Conservation (phyloP, 495 filamentous ascomycete genomes). For the Daldinia childiae region DNA sequence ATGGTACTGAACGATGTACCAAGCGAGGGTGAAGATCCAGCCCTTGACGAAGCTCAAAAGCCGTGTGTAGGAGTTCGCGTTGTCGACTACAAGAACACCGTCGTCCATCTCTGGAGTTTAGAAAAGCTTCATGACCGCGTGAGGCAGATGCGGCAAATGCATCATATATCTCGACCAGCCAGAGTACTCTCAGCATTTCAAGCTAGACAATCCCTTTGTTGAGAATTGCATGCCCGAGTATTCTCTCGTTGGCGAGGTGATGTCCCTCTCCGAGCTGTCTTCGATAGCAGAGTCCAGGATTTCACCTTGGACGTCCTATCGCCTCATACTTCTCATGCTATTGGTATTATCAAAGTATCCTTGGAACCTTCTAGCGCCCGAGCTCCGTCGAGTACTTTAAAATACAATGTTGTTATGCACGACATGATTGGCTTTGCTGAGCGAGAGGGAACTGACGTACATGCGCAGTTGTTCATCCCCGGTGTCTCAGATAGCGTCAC, state of each 20-base stretch:
- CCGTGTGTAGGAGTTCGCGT: conserved; percentile 92
- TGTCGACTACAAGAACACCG: conserved; percentile 86
- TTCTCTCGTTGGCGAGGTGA: conserved; percentile 92
- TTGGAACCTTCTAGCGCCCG: conserved; percentile 94
- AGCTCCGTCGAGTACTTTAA: conserved; percentile 89
- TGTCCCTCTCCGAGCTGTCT: conserved; percentile 91
- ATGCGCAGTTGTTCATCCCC: conserved; percentile 94
- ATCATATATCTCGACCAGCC: conserved; percentile 95
- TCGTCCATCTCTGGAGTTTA: conserved; percentile 93
- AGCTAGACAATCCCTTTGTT: conserved; percentile 84
- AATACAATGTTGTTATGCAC: conserved; percentile 99
- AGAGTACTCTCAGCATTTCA: conserved; percentile 86
- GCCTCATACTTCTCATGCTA: conserved; percentile 87
- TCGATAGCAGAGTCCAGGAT: conserved; percentile 94
- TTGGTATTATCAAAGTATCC: conserved; percentile 89
- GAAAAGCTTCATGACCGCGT: conserved; percentile 90
- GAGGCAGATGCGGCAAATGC: conserved; percentile 91
- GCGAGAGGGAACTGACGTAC: conserved; percentile 93
- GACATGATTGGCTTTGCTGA: conserved; percentile 96
- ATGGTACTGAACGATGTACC: conserved; percentile 92
- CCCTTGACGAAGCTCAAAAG: conserved; percentile 82
- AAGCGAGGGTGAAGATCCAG: conserved; percentile 83
- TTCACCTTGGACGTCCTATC: conserved; percentile 89
- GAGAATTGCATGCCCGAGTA: conserved; percentile 90
- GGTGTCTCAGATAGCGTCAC: conserved; percentile 92